phyloP scores from a whole-genome alignment of 2,329 filamentous ascomycete genomes.

The Colletotrichum trifolii region DNA sequence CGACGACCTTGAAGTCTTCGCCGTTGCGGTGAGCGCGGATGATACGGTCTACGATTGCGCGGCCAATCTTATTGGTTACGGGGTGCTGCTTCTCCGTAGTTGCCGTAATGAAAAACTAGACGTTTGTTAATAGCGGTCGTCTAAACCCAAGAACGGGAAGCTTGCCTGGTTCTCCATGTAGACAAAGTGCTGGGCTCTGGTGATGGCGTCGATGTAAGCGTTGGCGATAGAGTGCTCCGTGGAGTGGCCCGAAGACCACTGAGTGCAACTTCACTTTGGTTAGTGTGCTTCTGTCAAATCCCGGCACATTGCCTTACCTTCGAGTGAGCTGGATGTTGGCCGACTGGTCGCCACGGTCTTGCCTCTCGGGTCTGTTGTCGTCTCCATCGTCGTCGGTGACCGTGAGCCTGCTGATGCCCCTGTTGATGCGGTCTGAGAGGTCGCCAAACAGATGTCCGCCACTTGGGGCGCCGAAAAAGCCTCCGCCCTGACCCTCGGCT shows the following conservation, averaged over 20 bases:
- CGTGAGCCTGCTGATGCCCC: constrained; percentile 52
- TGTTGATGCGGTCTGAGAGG: constrained; percentile 55
- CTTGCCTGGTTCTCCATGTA: constrained; percentile 80
- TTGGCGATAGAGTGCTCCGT: constrained; percentile 84
- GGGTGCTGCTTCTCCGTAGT: constrained; percentile 77
- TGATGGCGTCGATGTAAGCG: constrained; percentile 81
- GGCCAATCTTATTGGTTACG: constrained; percentile 81
- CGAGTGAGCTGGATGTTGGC: constrained; percentile 62
- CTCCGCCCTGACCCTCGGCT: constrained; percentile 32
- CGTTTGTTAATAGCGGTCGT: not conserved
- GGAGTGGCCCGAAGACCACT: constrained; percentile 63
- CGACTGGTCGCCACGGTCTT: constrained; percentile 40
- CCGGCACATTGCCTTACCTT: constrained; percentile 49
- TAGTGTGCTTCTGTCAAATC: constrained; percentile 19
- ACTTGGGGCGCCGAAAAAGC: constrained; percentile 32
- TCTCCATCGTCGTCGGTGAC: constrained; percentile 46
- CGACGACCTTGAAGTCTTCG: constrained; percentile 78
- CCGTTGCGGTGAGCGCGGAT: constrained; percentile 73
- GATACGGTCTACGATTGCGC: constrained; percentile 82
- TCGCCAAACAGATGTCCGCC: constrained; percentile 53
- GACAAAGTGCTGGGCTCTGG: constrained; percentile 75
- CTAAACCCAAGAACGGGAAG: not conserved
- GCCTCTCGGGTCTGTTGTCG: constrained; percentile 28
- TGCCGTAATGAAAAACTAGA: constrained; percentile 86
- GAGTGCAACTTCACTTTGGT: constrained; percentile 51